A percentile compares a stretch with the other conserved stretches of the same genome.
Conservation (phyloP, 139 green algal genomes). For the Volvox reticuliferus region DNA sequence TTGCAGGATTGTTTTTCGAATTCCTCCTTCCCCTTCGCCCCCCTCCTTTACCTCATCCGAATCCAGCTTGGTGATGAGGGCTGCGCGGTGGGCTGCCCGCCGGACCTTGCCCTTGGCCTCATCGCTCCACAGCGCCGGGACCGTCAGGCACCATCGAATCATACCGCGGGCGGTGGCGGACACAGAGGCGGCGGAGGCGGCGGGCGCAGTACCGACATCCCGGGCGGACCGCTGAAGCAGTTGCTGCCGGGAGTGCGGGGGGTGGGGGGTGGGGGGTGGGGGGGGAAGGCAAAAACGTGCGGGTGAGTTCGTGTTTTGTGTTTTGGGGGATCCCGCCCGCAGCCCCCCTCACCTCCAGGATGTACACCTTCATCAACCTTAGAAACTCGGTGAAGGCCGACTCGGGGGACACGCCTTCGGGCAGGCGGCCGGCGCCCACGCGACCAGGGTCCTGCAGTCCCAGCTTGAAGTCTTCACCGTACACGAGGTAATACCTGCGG, state of each 20-base stretch:
- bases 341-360: neutral
- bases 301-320: no score
- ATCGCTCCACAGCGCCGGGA: constrained; percentile 50
- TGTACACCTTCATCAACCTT: constrained; percentile 10
- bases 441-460: neutral
- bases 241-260: neutral
- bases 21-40: neutral
- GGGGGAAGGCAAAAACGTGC: no score
- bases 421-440: neutral
- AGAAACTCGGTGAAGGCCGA: constrained; percentile 18
- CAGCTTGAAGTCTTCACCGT: constrained; percentile 28
- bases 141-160: constrained; percentile 49
- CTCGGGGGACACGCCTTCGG: neutral
- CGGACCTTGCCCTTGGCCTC: constrained; percentile 37
- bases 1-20: no score
- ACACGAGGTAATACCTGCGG: constrained; percentile 20
- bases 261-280: no score
- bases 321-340: no score
- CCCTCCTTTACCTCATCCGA: constrained; percentile 26
- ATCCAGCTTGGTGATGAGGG: constrained; percentile 25
- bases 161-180: neutral
- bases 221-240: neutral
- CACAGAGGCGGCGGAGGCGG: neutral
- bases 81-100: constrained; percentile 25
- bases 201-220: neutral